These are phyloP conservation scores for Lavandula angustifolia DNA, from an alignment of 257 asterid genomes.

Conservation along the genomic window DNA sequence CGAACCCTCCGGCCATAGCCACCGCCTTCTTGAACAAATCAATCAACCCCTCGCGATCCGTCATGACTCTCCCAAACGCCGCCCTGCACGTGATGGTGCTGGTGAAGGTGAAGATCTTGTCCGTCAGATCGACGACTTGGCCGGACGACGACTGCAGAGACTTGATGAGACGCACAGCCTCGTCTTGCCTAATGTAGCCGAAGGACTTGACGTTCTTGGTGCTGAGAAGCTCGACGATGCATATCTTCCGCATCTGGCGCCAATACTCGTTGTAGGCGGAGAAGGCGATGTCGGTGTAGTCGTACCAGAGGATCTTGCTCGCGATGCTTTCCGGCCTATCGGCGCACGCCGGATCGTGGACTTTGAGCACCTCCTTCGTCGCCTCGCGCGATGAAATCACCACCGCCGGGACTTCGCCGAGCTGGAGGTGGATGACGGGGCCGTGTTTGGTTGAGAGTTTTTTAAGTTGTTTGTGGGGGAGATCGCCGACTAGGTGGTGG, in stretches of 20 bases:
- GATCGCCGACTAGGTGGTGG: constrained; percentile 41
- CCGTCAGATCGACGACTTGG: constrained; percentile 20
- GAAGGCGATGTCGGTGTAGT: constrained; percentile 34
- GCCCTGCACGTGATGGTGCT: constrained; percentile 35
- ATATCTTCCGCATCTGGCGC: constrained; percentile 47
- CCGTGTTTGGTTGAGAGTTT: constrained; percentile 33
- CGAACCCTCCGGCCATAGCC: constrained; percentile 30
- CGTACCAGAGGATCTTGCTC: constrained; percentile 34
- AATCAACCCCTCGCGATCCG: constrained; percentile 28
- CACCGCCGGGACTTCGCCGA: constrained; percentile 40
- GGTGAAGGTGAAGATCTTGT: constrained; percentile 1
- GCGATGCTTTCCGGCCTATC: constrained; percentile 34
- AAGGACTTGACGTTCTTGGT: constrained; percentile 36
- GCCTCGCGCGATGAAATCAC: constrained; percentile 40
- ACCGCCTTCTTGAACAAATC: constrained; percentile 12
- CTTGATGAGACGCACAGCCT: constrained; percentile 20
- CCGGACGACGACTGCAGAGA: constrained; percentile 19
- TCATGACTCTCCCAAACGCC: constrained; percentile 35
- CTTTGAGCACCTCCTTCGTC: constrained; percentile 32
- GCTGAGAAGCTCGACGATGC: constrained; percentile 41
- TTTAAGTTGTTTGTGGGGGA: constrained; percentile 26
- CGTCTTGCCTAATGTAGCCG: constrained; percentile 31
- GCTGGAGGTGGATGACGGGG: constrained; percentile 38
- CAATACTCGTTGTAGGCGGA: constrained; percentile 43
- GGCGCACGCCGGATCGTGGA: constrained; percentile 43